Evolutionary conservation across 768 basidiomycete species (phyloP).

Genomic region (Leccinellum albellum): DNA sequence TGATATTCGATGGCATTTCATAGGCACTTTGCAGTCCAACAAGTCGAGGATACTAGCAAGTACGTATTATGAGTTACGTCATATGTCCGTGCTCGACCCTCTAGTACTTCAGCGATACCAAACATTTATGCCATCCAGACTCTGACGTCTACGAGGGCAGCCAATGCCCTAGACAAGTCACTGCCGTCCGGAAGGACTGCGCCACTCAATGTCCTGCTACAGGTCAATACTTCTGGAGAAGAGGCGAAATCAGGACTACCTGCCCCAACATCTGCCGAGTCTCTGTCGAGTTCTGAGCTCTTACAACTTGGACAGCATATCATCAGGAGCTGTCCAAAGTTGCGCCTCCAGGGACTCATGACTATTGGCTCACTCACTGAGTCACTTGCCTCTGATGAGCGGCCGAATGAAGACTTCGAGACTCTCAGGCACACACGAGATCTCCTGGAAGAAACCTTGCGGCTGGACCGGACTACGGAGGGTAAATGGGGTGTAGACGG

Average conservation of each 20-base stretch:
- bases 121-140: conserved; percentile 89
- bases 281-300: conserved; percentile 46
- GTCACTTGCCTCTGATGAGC: conserved; percentile 46
- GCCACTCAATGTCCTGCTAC: conserved; percentile 80
- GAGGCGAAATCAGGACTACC: conserved; percentile 82
- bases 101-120: conserved; percentile 59
- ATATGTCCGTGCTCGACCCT: conserved; percentile 2
- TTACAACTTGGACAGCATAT: conserved; percentile 67
- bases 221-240: conserved; percentile 96
- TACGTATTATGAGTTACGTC: conserved; percentile 31
- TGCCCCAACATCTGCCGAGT: conserved; percentile 43
- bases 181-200: conserved; percentile 51
- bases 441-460: conserved; percentile 47
- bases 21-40: conserved; percentile 90
- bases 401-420: conserved; percentile 72
- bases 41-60: conserved; percentile 88
- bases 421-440: conserved; percentile 61
- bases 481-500: conserved; percentile 49
- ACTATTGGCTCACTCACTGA: conserved; percentile 86
- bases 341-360: conserved; percentile 87
- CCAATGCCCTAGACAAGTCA: conserved; percentile 72
- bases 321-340: conserved; percentile 64
- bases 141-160: conserved; percentile 75
- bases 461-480: conserved; percentile 18
- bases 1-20: conserved; percentile 96